phyloP scores from a whole-genome alignment of 2,329 filamentous ascomycete genomes.

The Chaetoscypha palmicola region DNA sequence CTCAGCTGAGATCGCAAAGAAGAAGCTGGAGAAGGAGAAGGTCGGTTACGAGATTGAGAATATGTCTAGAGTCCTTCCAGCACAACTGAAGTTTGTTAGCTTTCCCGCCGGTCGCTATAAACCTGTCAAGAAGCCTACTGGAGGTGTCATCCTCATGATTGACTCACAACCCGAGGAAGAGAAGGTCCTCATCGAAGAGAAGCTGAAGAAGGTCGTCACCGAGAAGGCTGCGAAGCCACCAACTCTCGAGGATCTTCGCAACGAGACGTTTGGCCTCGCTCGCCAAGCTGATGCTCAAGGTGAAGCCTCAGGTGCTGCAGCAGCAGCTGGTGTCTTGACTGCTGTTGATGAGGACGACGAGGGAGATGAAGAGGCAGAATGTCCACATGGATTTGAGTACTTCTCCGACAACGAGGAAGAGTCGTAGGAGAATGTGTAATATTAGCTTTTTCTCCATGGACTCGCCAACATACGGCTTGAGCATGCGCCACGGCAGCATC shows the following conservation, averaged over 20 bases:
- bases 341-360: slow-evolving; percentile 81
- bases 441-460: slow-evolving; percentile 15
- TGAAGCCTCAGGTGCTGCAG: slow-evolving; percentile 49
- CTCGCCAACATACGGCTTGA: slow-evolving; percentile 10
- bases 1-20: slow-evolving; percentile 58
- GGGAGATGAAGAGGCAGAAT: slow-evolving; percentile 62
- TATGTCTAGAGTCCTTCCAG: slow-evolving; percentile 89
- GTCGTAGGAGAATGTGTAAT: slow-evolving; percentile 18
- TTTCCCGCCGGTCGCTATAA: slow-evolving; percentile 87
- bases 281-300: slow-evolving; percentile 33
- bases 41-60: slow-evolving; percentile 93
- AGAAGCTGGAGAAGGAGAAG: slow-evolving; percentile 93
- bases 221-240: slow-evolving; percentile 48
- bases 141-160: slow-evolving; percentile 83
- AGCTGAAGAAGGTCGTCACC: slow-evolving; percentile 72
- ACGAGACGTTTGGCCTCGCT: slow-evolving; percentile 34
- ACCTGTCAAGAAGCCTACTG: slow-evolving; percentile 91
- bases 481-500: not conserved
- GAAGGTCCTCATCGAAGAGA: slow-evolving; percentile 81
- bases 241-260: slow-evolving; percentile 25
- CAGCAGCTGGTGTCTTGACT: slow-evolving; percentile 73
- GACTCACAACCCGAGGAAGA: slow-evolving; percentile 74
- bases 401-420: slow-evolving; percentile 43
- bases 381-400: slow-evolving; percentile 72
- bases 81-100: slow-evolving; percentile 91